Base-by-base conservation (phyloP, 1,284 basidiomycete species). In the Apiotrichum domesticum region DNA sequence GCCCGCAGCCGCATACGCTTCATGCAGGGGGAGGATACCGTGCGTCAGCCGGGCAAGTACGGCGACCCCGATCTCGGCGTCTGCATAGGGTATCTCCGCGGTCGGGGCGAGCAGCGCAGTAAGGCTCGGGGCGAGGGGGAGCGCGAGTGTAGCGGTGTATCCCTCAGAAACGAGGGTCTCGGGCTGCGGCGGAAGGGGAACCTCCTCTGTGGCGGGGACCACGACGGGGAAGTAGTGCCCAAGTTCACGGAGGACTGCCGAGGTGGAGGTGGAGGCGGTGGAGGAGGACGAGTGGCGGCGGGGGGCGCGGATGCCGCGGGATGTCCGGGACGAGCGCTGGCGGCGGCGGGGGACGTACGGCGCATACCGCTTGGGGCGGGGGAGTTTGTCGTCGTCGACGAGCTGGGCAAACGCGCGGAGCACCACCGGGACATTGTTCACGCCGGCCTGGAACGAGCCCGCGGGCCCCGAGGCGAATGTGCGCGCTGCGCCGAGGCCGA, bases 61-160 rank as follows among this genome's bases (percentile, higher is more conserved):
- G 4, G 65, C 55, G 1, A 70, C 56, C 14, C 73, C 73, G 0
- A 73, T 60, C 51, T 69, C 68, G 0, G 70, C 66, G 21, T 69
- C 67, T 6, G 57, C 56, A 47, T 72, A 74, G 3, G 60, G 13
- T n/a, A 69, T 35, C 1, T 49, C 33, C 34, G 69, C 51, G 6
- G 66, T 67, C 0, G 71, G 68, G 2, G 51, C 40, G 33, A 72
- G 63, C 4, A 73, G 56, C 2, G 65, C 61, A 32, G 65, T 57
- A n/a, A 71, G 63, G n/a, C 59, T 59, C 0, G 69, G 67, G 3
- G 66, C 63, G 33, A 75, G 62, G 15, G 71, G 67, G 40, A 75
- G 62, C 3, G 63, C 59, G 43, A 75, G 67, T 3, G 67, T 65
- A 14, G 70, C 58, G 40, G 55, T 66, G 39, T 53, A 55, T 11